Base-by-base conservation (phyloP, 2,329 filamentous ascomycete species). In the Berkeleyomyces basicola region DNA sequence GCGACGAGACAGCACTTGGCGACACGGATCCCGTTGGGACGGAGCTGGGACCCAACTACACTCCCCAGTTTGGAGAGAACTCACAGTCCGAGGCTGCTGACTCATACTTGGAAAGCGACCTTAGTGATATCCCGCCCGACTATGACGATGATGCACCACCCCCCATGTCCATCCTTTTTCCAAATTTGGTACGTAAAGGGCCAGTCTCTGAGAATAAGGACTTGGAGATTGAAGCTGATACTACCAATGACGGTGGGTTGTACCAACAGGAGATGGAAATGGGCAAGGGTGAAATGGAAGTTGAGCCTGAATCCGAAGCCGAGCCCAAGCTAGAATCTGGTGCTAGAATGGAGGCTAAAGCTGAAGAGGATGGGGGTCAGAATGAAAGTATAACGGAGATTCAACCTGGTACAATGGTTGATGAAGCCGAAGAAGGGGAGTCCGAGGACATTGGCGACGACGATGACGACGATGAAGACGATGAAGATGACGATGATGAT, bases 61-160 rank as follows among this genome's bases (percentile, higher is more conserved):
- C 57, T 67, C 68, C 43, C 68, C 68, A 14, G 62, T 62, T 44
- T 65, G 71, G 31, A 69, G 70, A 46, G 70, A 70, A 14, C 64
- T 61, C 58, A 16, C 61, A 61, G 14, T 61, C 58, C 9, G 58
- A 60, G 4, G 60, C 60, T 47, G 61, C 43, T n/a, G 64, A 80
- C 47, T 84, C 81, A 0, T 84, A 87, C 66, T 83, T 86, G 62
- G 84, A 87, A 70, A 87, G 83, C 68, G 84, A 87, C 66, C 74
- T 87, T 0, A 87, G 83, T 61, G 85, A 87, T 65, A 79, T 84
- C 3, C 76, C 82, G 36, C 73, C 79, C 3, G 79, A 78, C 47
- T 82, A 81, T 63, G 79, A 84, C 60, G 79, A 82, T 53, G 79
- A 83, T 47, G 77, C 79, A 39, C 79, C 79, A 1, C 74, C 77